phyloP scores from a whole-genome alignment of 495 filamentous ascomycete species.

The Thozetella sp. region DNA sequence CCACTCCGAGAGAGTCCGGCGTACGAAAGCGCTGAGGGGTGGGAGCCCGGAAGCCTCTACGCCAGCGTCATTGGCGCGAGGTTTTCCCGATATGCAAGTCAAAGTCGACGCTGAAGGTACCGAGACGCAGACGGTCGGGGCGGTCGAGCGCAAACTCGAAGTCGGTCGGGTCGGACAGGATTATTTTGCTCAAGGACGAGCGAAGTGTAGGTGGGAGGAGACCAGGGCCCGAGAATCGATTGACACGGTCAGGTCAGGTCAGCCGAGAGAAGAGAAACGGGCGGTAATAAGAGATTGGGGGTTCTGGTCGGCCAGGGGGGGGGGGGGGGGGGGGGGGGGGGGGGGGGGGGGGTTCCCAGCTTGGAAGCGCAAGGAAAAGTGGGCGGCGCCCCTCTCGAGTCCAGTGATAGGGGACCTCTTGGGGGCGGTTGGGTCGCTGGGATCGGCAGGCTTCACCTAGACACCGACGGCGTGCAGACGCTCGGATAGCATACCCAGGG shows the following conservation, averaged over 20 bases:
- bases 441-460: background rate
- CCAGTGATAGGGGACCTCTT: background rate
- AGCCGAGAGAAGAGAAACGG: background rate
- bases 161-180: too few relatives aligned
- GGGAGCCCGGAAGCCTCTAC: background rate
- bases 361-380: background rate
- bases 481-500: too few relatives aligned
- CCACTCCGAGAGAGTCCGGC: background rate
- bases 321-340: background rate
- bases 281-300: slow-evolving; percentile 2
- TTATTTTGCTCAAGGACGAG: too few relatives aligned
- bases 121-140: background rate
- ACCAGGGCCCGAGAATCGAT: background rate
- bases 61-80: background rate
- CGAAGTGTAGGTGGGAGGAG: background rate
- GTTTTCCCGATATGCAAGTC: background rate
- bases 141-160: background rate
- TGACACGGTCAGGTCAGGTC: too few relatives aligned
- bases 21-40: background rate
- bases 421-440: background rate
- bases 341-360: background rate
- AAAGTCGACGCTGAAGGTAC: background rate
- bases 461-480: background rate
- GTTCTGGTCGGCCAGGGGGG: background rate
- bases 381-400: background rate